Evolutionary conservation across 768 basidiomycete species (phyloP).

Genomic region (Xanthoconium stramineum): DNA sequence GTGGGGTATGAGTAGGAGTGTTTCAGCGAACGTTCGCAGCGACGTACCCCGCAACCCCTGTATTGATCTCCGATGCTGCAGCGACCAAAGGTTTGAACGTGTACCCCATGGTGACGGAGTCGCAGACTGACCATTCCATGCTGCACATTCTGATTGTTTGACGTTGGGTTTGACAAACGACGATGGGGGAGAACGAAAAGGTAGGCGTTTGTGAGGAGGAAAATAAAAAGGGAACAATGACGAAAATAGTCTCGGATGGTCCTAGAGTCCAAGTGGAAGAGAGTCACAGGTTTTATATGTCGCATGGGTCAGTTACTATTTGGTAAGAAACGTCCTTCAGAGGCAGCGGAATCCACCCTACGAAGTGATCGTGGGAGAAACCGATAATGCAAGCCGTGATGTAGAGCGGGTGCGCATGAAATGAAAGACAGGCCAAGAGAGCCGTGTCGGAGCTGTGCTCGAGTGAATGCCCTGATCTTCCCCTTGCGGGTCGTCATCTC

Average conservation of each 20-base stretch:
- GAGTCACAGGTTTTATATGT: slow-evolving; percentile 28
- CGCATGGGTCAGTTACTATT: slow-evolving; percentile 22
- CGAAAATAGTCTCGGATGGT: background rate
- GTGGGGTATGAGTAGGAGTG: slow-evolving; percentile 1
- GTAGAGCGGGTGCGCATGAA: slow-evolving; percentile 3
- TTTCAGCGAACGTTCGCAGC: background rate
- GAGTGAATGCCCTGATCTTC: slow-evolving; percentile 28
- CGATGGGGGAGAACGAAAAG: background rate
- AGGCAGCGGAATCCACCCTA: slow-evolving; percentile 26
- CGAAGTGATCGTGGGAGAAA: slow-evolving; percentile 36
- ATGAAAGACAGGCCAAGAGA: slow-evolving; percentile 1
- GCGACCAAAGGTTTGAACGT: slow-evolving; percentile 8
- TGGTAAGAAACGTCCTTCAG: slow-evolving; percentile 31
- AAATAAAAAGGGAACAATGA: background rate
- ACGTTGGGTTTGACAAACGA: slow-evolving; percentile 1
- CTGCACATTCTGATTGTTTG: slow-evolving; percentile 44
- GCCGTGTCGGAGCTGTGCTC: slow-evolving; percentile 23
- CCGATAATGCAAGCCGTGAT: slow-evolving; percentile 10
- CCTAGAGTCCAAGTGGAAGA: background rate
- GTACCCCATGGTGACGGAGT: background rate
- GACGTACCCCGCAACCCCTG: slow-evolving; percentile 41
- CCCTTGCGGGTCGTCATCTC: slow-evolving; percentile 13
- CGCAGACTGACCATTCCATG: slow-evolving; percentile 49
- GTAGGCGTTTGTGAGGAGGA: background rate
- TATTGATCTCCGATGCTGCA: slow-evolving; percentile 41